phyloP scores from a whole-genome alignment of 345 rosid genomes.

The Linum lewisii region DNA sequence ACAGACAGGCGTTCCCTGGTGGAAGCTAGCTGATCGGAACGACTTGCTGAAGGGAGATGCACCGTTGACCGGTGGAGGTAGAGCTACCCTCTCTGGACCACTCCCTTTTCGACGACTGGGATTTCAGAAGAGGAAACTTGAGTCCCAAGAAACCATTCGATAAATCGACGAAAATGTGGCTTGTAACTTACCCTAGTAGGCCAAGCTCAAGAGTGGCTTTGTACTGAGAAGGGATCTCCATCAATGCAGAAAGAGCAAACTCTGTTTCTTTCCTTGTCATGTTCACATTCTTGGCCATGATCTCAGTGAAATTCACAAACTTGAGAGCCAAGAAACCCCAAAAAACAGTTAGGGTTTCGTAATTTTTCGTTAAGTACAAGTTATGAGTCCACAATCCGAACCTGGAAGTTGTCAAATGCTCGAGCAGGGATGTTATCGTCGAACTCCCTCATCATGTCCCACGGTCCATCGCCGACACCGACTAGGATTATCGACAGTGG shows the following conservation, averaged over 20 bases:
- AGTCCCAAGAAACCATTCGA: neutral
- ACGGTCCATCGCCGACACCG: conserved; percentile 99
- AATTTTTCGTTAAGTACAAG: too few species aligned
- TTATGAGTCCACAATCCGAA: conserved; percentile 1
- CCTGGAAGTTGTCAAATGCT: conserved; percentile 97
- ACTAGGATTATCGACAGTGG: conserved; percentile 82
- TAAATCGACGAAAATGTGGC: neutral
- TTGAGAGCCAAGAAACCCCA: conserved; percentile 16
- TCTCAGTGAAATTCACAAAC: conserved; percentile 94
- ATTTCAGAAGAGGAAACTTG: conserved; percentile 10
- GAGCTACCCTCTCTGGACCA: conserved; percentile 48
- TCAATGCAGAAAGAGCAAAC: conserved; percentile 83
- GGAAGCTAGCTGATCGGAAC: conserved; percentile 17
- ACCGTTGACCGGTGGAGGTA: conserved; percentile 66
- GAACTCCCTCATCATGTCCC: conserved; percentile 97
- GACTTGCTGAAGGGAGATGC: conserved; percentile 31
- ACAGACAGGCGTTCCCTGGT: neutral
- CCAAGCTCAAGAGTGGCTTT: conserved; percentile 83
- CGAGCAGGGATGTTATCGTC: conserved; percentile 94
- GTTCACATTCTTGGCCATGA: conserved; percentile 65
- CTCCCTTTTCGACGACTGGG: conserved; percentile 43
- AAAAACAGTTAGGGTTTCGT: neutral
- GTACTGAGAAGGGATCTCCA: conserved; percentile 94
- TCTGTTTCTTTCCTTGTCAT: conserved; percentile 67
- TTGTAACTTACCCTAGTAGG: conserved; percentile 53